A percentile compares a stretch with the other conserved stretches of the same genome.
phyloP scores from a whole-genome alignment of 495 filamentous ascomycete genomes.

The Podospora anserina region DNA sequence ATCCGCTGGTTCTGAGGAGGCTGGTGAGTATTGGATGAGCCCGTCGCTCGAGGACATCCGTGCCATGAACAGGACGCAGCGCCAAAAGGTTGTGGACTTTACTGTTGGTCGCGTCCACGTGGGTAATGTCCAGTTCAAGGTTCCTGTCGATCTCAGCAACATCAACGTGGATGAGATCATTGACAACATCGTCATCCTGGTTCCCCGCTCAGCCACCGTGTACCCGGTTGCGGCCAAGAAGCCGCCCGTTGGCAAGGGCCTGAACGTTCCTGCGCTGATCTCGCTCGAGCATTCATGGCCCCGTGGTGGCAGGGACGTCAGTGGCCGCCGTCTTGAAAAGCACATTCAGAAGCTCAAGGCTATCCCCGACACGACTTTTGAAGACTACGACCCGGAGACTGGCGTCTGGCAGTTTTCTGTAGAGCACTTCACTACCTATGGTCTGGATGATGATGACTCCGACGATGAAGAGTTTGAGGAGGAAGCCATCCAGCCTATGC shows the following conservation, averaged over 20 bases:
- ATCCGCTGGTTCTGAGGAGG: conserved; percentile 26
- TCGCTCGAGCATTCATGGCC: conserved; percentile 88
- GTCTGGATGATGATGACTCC: conserved; percentile 81
- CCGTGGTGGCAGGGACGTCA: conserved; percentile 46
- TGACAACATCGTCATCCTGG: conserved; percentile 68
- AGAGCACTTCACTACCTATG: conserved; percentile 93
- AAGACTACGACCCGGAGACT: conserved; percentile 69
- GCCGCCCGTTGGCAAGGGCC: conserved; percentile 74
- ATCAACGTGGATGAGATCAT: conserved; percentile 69
- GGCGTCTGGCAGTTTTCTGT: conserved; percentile 91
- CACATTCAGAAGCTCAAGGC: conserved; percentile 75
- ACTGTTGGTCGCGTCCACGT: conserved; percentile 76
- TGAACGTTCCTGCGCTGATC: conserved; percentile 87
- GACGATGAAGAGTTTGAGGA: conserved; percentile 73
- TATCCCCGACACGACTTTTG: conserved; percentile 74
- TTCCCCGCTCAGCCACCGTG: conserved; percentile 74
- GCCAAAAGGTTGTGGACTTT: conserved; percentile 66
- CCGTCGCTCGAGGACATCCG: conserved; percentile 67
- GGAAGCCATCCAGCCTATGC: conserved; percentile 41
- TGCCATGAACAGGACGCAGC: conserved; percentile 69
- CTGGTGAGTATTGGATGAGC: conserved; percentile 81
- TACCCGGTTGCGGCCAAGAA: conserved; percentile 74
- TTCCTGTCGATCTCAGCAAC: conserved; percentile 73
- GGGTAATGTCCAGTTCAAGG: conserved; percentile 75
- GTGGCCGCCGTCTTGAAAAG: conserved; percentile 57